Conservation (phyloP, 108 stramenopile genomes). For the Cyclotella kingstonii region DNA sequence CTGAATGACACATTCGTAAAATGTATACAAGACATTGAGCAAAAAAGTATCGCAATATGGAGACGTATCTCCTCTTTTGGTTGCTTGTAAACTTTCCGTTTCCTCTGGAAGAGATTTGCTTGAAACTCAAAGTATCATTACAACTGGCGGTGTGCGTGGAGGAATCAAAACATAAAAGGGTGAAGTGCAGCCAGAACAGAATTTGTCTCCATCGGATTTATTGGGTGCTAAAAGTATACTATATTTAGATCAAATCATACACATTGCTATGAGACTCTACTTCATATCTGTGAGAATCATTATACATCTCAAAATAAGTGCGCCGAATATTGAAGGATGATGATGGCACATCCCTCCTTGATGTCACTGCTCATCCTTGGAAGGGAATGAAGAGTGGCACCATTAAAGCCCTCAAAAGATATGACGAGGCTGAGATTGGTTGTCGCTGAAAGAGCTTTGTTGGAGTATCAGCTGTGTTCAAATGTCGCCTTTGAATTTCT, state of each 20-base stretch:
- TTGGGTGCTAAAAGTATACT: constrained; percentile 58
- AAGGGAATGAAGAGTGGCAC: no score
- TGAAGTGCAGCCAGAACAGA: constrained; percentile 3
- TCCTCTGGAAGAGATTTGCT: constrained; percentile 22
- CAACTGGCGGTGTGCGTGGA: constrained; percentile 90
- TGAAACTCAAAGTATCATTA: constrained; percentile 59
- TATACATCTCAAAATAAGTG: no score
- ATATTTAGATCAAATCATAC: constrained; percentile 88
- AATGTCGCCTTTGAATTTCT: no score
- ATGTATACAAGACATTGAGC: constrained; percentile 54
- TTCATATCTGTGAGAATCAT: no score
- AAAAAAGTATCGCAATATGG: constrained; percentile 80
- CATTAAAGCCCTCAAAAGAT: no score
- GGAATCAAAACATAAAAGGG: constrained; percentile 91
- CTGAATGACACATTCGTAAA: constrained; percentile 57
- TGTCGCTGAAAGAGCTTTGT: no score
- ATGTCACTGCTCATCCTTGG: no score
- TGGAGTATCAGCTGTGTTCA: no score
- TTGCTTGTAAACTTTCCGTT: constrained; percentile 49
- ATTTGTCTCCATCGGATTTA: constrained; percentile 52
- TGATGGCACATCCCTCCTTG: no score
- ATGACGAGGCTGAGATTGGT: no score
- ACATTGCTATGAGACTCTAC: constrained; percentile 59
- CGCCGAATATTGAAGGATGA: no score
- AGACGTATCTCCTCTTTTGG: constrained; percentile 65